Base-by-base conservation (phyloP, 2,329 filamentous ascomycete species). In the Paraphaeosphaeria minitans region DNA sequence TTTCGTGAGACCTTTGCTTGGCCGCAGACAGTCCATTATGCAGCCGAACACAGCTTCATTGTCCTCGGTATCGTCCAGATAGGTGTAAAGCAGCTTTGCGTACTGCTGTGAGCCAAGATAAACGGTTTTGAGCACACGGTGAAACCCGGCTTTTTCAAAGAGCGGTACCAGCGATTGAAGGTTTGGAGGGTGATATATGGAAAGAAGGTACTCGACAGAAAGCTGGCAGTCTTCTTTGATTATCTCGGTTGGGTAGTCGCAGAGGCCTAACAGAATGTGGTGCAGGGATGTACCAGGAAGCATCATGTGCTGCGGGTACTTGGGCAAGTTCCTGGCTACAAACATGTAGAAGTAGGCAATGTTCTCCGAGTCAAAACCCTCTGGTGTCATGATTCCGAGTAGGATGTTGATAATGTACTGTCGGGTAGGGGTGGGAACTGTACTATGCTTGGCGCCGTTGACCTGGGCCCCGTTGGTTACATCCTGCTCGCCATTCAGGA, bases 301-400 rank as follows among this genome's bases (percentile, higher is more conserved):
- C 12, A 98, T 85, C 52, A 99, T 88, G 70, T 97, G 97, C 73
- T 98, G 94, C 0, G 93, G 93, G 71, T 97, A 99, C 75, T 99
- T 99, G 3, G 96, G 92, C 51, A 99, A 80, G 73, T 97, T 99
- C 56, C 95, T 88, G 19, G 95, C 94, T 72, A 99, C 90, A 72
- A 99, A 99, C 93, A 99, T 99, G 77, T 99, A 93, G 46, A 99
- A 85, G 76, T 97, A 99, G 56, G 99, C 91, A 13, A 91, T 93
- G 71, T 98, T 93, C 60, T 90, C 87, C 0, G 88, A 78, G 0
- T 87, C 85, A 76, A 97, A 98, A 48, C 91, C 87, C 4, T 84
- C 81, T 0, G 87, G 80, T 51, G 88, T 90, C 92, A 99, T 96
- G 29, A 97, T 89, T 74, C 97, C 93, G 12, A 96, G 83, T 58